phyloP scores from a whole-genome alignment of 2,329 filamentous ascomycete genomes.

The Pseudocercospora macadamiae region DNA sequence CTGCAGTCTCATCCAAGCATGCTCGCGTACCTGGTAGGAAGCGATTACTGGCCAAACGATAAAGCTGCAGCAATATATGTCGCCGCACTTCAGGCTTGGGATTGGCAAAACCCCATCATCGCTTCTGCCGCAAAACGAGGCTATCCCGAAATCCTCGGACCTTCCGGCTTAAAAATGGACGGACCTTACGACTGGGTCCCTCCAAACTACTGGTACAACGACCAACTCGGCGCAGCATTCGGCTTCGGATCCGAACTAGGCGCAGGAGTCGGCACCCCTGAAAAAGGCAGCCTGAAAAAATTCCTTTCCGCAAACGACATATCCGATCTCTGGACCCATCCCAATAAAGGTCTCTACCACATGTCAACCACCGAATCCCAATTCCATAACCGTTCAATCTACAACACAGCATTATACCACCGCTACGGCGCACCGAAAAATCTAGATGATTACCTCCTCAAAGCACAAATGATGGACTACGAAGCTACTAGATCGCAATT shows the following conservation, averaged over 20 bases:
- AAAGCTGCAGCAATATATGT: constrained; percentile 15
- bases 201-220: constrained; percentile 18
- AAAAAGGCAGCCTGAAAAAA: constrained; percentile 14
- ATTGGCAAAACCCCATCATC: constrained; percentile 19
- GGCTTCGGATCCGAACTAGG: constrained; percentile 15
- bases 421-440: constrained; percentile 13
- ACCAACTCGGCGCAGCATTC: constrained; percentile 16
- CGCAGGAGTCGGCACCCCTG: constrained; percentile 17
- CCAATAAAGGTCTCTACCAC: constrained; percentile 15
- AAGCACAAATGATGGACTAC: constrained; percentile 21
- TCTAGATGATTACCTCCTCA: constrained; percentile 16
- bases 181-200: constrained; percentile 20
- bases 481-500: constrained; percentile 14
- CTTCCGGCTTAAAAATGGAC: constrained; percentile 15
- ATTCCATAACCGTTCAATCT: constrained; percentile 15
- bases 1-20: constrained; percentile 15
- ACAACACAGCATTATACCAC: constrained; percentile 8
- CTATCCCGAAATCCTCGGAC: constrained; percentile 14
- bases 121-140: constrained; percentile 15
- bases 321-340: constrained; percentile 12
- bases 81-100: constrained; percentile 7
- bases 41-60: constrained; percentile 20
- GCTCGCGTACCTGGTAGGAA: constrained; percentile 16
- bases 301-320: constrained; percentile 14
- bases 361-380: constrained; percentile 11